Evolutionary conservation across 2,329 filamentous ascomycete genomes (phyloP).

Genomic region (Fusarium duplospermum): DNA sequence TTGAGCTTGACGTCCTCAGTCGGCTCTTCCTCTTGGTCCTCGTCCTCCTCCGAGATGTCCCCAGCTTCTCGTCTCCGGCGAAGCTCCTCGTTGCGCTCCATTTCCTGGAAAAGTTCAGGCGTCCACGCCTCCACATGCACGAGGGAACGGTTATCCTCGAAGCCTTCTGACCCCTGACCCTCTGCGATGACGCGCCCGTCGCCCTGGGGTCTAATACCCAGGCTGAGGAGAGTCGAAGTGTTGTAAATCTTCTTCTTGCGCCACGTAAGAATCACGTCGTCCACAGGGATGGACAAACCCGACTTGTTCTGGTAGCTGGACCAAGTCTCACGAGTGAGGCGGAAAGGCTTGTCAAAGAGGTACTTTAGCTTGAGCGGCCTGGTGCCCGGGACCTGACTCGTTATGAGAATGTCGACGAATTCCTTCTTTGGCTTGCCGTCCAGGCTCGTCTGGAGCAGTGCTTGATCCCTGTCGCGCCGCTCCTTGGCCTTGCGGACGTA

Average conservation of each 20-base stretch:
- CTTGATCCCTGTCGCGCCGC: constrained; percentile 45
- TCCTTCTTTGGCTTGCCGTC: constrained; percentile 37
- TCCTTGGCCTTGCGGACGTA: constrained; percentile 58
- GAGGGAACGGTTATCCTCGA: constrained; percentile 78
- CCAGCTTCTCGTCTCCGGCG: constrained; percentile 58
- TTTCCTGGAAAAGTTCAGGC: constrained; percentile 65
- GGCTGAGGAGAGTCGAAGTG: constrained; percentile 76
- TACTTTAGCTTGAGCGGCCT: constrained; percentile 66
- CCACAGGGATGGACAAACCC: constrained; percentile 48
- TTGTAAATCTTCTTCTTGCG: constrained; percentile 78
- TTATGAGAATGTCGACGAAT: constrained; percentile 58
- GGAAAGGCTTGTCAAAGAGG: constrained; percentile 74
- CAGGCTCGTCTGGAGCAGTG: constrained; percentile 28
- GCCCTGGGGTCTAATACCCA: constrained; percentile 67
- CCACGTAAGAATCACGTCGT: constrained; percentile 82
- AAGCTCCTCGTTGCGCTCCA: constrained; percentile 62
- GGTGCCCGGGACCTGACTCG: constrained; percentile 72
- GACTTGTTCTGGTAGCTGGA: constrained; percentile 67
- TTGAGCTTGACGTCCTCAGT: constrained; percentile 54
- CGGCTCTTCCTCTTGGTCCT: constrained; percentile 39
- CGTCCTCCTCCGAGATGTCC: constrained; percentile 51
- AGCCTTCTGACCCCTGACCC: constrained; percentile 54
- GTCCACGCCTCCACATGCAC: constrained; percentile 87
- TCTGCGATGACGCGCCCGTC: constrained; percentile 57
- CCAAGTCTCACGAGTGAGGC: constrained; percentile 77